Conservation (phyloP, 352 stramenopile genomes). For the Globisporangium abappressorium region DNA sequence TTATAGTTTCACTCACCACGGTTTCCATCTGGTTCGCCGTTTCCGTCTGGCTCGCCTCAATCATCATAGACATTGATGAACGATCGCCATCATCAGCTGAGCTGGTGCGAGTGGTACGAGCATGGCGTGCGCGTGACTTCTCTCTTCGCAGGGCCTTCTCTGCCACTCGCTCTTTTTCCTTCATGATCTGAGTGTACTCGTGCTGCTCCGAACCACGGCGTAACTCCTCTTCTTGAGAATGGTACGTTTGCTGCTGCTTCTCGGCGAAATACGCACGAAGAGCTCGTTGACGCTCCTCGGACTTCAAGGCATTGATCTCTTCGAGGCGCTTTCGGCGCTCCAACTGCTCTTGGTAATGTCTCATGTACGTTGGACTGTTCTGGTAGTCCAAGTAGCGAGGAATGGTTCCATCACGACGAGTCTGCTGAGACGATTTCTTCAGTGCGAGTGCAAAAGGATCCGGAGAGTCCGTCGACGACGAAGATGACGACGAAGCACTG, state of each 20-base stretch:
- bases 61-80: neutral
- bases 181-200: slow-evolving; percentile 33
- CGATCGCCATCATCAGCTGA: slow-evolving; percentile 4
- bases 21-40: slow-evolving; percentile 1
- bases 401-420: slow-evolving; percentile 41
- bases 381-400: slow-evolving; percentile 70
- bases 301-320: slow-evolving; percentile 54
- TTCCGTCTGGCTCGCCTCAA: slow-evolving; percentile 2
- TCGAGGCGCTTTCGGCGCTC: slow-evolving; percentile 71
- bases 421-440: slow-evolving; percentile 23
- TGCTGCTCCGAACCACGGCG: slow-evolving; percentile 54
- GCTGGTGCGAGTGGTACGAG: slow-evolving; percentile 4
- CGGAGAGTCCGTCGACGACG: slow-evolving; percentile 25
- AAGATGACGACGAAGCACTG: slow-evolving; percentile 23
- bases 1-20: neutral
- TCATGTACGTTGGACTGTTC: slow-evolving; percentile 38
- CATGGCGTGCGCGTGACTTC: slow-evolving; percentile 5
- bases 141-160: slow-evolving; percentile 14
- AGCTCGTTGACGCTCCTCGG: slow-evolving; percentile 51
- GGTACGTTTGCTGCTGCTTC: slow-evolving; percentile 42
- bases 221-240: slow-evolving; percentile 40
- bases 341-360: slow-evolving; percentile 49
- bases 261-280: slow-evolving; percentile 43
- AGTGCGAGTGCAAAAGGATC: slow-evolving; percentile 29
- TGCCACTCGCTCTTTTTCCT: slow-evolving; percentile 23